Conservation (phyloP, 2,329 filamentous ascomycete species). For the Aureobasidium pullulans region DNA sequence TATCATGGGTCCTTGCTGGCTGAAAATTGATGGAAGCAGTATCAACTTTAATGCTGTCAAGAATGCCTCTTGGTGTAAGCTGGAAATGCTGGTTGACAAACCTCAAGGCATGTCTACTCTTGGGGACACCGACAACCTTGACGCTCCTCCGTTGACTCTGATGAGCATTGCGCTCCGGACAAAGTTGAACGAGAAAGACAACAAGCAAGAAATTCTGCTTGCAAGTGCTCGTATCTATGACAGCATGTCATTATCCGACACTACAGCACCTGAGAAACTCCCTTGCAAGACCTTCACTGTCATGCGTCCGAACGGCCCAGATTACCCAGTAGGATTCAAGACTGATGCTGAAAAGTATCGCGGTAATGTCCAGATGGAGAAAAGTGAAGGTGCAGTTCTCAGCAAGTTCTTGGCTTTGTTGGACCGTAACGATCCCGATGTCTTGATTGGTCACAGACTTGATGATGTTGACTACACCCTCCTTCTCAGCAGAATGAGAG, state of each 20-base stretch:
- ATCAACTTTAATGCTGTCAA: constrained; percentile 77
- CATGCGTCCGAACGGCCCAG: constrained; percentile 65
- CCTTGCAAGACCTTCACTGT: constrained; percentile 87
- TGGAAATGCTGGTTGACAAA: constrained; percentile 75
- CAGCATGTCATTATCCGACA: constrained; percentile 78
- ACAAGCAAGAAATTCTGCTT: constrained; percentile 91
- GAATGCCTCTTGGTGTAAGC: constrained; percentile 94
- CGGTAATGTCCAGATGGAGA: constrained; percentile 72
- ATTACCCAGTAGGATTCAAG: constrained; percentile 85
- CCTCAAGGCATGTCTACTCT: constrained; percentile 68
- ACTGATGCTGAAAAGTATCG: constrained; percentile 64
- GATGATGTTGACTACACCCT: constrained; percentile 96
- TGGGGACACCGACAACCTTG: constrained; percentile 70
- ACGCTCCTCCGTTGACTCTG: constrained; percentile 81
- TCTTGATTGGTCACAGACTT: constrained; percentile 88
- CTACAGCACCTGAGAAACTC: constrained; percentile 79
- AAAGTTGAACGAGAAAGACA: constrained; percentile 79
- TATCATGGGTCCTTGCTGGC: constrained; percentile 97
- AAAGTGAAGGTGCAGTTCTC: constrained; percentile 75
- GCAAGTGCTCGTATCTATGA: constrained; percentile 91
- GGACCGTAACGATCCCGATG: constrained; percentile 83
- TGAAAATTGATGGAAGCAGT: constrained; percentile 66
- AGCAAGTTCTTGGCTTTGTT: constrained; percentile 85
- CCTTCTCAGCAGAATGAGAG: constrained; percentile 74
- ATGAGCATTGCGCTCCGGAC: constrained; percentile 92